Evolutionary conservation across 306 rosid genomes (phyloP).

Genomic region (Glycine latifolia): DNA sequence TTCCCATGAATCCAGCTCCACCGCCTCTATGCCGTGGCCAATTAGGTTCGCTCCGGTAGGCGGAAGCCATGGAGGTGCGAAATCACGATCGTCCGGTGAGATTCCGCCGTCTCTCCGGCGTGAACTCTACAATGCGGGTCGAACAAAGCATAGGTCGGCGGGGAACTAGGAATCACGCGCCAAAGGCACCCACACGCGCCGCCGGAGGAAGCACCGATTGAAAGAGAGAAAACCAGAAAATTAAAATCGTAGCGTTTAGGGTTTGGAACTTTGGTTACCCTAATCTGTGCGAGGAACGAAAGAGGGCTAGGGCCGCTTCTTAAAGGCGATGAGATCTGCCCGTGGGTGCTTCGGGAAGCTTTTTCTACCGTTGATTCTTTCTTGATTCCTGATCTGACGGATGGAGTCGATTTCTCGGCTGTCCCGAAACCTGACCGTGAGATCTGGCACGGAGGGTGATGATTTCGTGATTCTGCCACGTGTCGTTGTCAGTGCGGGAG

Average conservation of each 20-base stretch:
- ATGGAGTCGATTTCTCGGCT: not conserved
- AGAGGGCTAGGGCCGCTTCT: constrained; percentile 62
- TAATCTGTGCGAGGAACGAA: constrained; percentile 73
- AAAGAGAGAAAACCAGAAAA: not conserved
- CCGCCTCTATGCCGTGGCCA: constrained; percentile 77
- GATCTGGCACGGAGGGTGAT: constrained; percentile 67
- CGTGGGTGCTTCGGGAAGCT: constrained; percentile 61
- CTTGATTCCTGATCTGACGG: constrained; percentile 49
- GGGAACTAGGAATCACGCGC: constrained; percentile 46
- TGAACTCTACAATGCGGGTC: constrained; percentile 53
- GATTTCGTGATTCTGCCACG: constrained; percentile 36
- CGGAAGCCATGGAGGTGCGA: constrained; percentile 72
- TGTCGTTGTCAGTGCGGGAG: not conserved
- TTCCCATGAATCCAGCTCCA: constrained; percentile 89
- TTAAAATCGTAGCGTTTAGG: constrained; percentile 44
- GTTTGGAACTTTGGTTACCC: constrained; percentile 66
- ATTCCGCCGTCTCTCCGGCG: constrained; percentile 59
- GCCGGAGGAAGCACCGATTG: not conserved
- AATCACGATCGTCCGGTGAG: constrained; percentile 44
- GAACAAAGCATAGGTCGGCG: constrained; percentile 48
- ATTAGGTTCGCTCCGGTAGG: constrained; percentile 76
- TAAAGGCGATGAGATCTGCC: constrained; percentile 95
- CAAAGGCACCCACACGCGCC: not conserved
- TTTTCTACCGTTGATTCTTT: not conserved
- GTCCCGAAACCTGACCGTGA: constrained; percentile 56